These are phyloP conservation scores for Alopecurus myosuroides DNA, from an alignment of 176 grass and related monocot species.

Conservation along the genomic window DNA sequence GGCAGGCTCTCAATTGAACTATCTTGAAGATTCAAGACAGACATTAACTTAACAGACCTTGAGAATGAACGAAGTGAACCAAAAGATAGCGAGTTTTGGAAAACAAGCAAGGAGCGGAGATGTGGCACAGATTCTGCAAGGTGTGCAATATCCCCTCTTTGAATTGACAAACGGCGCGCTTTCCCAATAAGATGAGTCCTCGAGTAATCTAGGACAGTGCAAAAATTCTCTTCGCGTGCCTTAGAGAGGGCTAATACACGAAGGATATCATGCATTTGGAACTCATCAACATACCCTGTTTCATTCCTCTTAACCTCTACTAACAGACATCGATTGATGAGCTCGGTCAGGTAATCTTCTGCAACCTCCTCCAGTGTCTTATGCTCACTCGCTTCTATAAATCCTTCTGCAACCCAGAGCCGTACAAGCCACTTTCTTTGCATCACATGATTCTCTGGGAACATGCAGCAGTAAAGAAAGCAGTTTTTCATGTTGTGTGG, in stretches of 20 bases:
- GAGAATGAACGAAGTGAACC: slow-evolving; percentile 19
- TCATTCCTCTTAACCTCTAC: slow-evolving; percentile 12
- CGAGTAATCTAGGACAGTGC: slow-evolving; percentile 1
- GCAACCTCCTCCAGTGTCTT: slow-evolving; percentile 9
- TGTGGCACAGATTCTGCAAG: slow-evolving; percentile 13
- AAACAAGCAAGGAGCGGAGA: slow-evolving; percentile 35
- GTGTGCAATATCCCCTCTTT: slow-evolving; percentile 17
- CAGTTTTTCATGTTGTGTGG: slow-evolving; percentile 46
- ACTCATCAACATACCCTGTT: background rate
- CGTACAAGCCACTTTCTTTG: slow-evolving; percentile 31
- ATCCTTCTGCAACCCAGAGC: slow-evolving; percentile 48
- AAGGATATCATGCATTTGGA: slow-evolving; percentile 24
- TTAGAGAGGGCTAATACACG: slow-evolving; percentile 20
- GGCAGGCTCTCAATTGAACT: slow-evolving; percentile 24
- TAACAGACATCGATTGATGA: slow-evolving; percentile 7
- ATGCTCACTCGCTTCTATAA: slow-evolving; percentile 16
- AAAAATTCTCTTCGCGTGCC: slow-evolving; percentile 19
- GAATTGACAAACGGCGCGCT: slow-evolving; percentile 28
- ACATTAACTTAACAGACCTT: slow-evolving; percentile 19
- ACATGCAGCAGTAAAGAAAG: slow-evolving; percentile 47
- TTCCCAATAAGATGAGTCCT: slow-evolving; percentile 4
- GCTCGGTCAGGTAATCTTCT: slow-evolving; percentile 15
- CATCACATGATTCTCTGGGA: slow-evolving; percentile 42
- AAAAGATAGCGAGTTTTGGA: slow-evolving; percentile 16
- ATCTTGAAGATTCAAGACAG: slow-evolving; percentile 32